These are phyloP conservation scores for Blastobotrys terrestris DNA, from an alignment of 805 yeast species.

Conservation along the genomic window DNA sequence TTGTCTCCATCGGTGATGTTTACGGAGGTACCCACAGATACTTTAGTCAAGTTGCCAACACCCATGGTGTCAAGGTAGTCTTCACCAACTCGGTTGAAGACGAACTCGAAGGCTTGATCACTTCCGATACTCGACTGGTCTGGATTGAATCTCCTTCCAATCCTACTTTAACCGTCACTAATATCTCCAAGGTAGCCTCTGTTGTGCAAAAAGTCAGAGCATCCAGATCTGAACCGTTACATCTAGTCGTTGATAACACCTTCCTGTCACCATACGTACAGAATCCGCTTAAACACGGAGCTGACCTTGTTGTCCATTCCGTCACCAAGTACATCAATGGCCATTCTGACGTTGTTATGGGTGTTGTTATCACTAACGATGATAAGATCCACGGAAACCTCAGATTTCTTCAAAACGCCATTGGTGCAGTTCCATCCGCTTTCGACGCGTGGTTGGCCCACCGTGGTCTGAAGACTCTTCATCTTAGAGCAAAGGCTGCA, in stretches of 20 bases:
- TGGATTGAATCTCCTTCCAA: slow-evolving; percentile 90
- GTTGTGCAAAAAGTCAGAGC: slow-evolving; percentile 43
- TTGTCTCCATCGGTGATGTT: slow-evolving; percentile 75
- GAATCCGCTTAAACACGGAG: slow-evolving; percentile 77
- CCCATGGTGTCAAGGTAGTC: slow-evolving; percentile 66
- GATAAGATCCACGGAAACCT: slow-evolving; percentile 54
- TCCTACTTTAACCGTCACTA: slow-evolving; percentile 78
- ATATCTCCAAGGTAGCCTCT: slow-evolving; percentile 55
- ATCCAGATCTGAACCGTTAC: slow-evolving; percentile 36
- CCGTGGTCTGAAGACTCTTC: slow-evolving; percentile 84
- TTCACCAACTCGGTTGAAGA: slow-evolving; percentile 59
- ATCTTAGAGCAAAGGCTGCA: slow-evolving; percentile 70
- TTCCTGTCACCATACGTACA: slow-evolving; percentile 83
- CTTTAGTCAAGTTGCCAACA: slow-evolving; percentile 76
- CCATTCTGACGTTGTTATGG: slow-evolving; percentile 87
- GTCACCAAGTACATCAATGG: slow-evolving; percentile 90
- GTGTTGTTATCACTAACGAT: slow-evolving; percentile 67
- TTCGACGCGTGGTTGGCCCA: slow-evolving; percentile 91
- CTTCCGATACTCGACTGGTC: slow-evolving; percentile 61
- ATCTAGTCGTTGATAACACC: slow-evolving; percentile 80
- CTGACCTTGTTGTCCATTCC: slow-evolving; percentile 82
- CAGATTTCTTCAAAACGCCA: slow-evolving; percentile 78
- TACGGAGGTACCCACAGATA: slow-evolving; percentile 91
- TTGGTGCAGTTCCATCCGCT: slow-evolving; percentile 85
- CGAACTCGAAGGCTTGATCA: slow-evolving; percentile 52